Evolutionary conservation across 768 basidiomycete genomes (phyloP), one percentile per base, ranked within the genome.

Genomic region (Lyophyllum shimeji): DNA sequence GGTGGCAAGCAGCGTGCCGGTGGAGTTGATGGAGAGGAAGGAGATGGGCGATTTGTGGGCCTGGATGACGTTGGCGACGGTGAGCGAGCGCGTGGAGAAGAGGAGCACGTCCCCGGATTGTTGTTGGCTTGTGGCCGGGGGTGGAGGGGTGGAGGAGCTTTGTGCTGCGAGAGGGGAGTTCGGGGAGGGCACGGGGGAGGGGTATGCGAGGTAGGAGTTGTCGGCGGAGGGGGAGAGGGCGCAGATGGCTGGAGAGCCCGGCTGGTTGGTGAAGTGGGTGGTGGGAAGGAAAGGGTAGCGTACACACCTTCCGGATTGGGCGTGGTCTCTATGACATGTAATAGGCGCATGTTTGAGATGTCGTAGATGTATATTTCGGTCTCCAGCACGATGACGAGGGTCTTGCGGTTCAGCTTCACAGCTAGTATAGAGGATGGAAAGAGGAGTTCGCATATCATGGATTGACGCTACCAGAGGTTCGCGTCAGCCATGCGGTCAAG

Each of bases 321-420:
- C 7, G 91, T 88, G 0, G 97, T 98, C 76, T 99, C 97, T 44
- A 98, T 95, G 39, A 98, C 96, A 70, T 98, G 96, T 37, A 97
- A 74, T 24, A 99, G 81, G 55, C 95, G 88, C 97, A 99, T 98
- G 62, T 98, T 99, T 46, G 89, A 92, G 65, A 98, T 98, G 69
- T 99, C 97, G 67, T 98, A 98, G 48, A 98, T 94, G 76, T 99
- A 99, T 45, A 99, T 98, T 71, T 98, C 95, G n/a, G 83, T 83
- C 69, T 98, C 97, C 47, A 99, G 83, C 6, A 98, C 90, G 63
- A 99, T 95, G 27, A 98, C 93, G 45, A 99, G 84, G 0, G 94
- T 90, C 73, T 97, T 96, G 52, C 97, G 85, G 74, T 99, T 99
- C 65, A 99, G 82, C 76, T 97, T 98, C 69, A 99, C 96, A n/a